Base-by-base conservation (phyloP, 78 protist species). In the Isochrysis galbana region DNA sequence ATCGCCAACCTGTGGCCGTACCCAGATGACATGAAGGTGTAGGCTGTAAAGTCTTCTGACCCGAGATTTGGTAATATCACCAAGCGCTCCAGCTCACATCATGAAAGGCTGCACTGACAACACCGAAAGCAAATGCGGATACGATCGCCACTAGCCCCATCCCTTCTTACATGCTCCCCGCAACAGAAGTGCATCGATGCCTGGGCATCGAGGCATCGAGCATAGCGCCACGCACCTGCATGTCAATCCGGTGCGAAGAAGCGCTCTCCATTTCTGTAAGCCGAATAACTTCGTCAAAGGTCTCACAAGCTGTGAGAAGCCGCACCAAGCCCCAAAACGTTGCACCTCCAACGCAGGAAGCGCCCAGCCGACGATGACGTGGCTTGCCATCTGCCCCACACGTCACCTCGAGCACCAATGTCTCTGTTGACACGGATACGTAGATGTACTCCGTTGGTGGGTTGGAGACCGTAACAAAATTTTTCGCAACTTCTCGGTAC, bases 201-300 rank as follows among this genome's bases (percentile, higher is more conserved):
- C n/a, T n/a, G n/a, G n/a, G n/a, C n/a, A n/a, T n/a, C n/a, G n/a
- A n/a, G n/a, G n/a, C n/a, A n/a, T n/a, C n/a, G n/a, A n/a, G n/a
- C n/a, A n/a, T n/a, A n/a, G n/a, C n/a, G n/a, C n/a, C n/a, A n/a
- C n/a, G n/a, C 25, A 98, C 99, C 0, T 96, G 95, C 93, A 98
- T 88, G 90, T 98, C 99, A 0, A 97, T 98, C 39, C 44, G 39
- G 5, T 46, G 1, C 34, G 74, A 51, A 14, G 29, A 51, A 5
- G 42, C 34, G 48, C 91, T 78, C 26, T 7, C 2, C 61, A 51
- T 51, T 47, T 51, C 46, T 29, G 77, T 61, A 5, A 87, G 91
- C 5, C 36, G 36, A 1, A 87, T 38, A 39, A 61, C 74, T 39
- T 47, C 78, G 34, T 87, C 91, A 36, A 87, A 87, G 38, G 72